Evolutionary conservation across 768 basidiomycete genomes (phyloP).

Genomic region (Boletus reticuloceps): DNA sequence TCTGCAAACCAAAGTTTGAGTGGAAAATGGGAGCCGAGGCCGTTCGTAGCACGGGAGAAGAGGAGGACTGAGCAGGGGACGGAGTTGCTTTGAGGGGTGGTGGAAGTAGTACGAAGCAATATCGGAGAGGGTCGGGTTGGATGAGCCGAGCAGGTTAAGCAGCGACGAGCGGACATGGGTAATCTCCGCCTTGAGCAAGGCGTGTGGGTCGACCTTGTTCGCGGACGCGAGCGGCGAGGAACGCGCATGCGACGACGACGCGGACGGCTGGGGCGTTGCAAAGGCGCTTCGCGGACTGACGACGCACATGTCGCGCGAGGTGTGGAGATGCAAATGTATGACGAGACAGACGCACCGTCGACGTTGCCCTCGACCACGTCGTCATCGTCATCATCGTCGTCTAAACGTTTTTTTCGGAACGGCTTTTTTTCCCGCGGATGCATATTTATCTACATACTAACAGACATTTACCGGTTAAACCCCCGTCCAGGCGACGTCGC

Average conservation of each 20-base stretch:
- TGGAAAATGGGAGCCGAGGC: conserved; percentile 65
- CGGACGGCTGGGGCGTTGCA: conserved; percentile 26
- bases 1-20: conserved; percentile 62
- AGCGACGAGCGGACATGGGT: conserved; percentile 67
- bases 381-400: conserved; percentile 20
- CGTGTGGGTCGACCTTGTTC: conserved; percentile 55
- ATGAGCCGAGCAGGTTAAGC: conserved; percentile 77
- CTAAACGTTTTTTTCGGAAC: not conserved
- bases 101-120: conserved; percentile 93
- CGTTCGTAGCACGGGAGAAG: conserved; percentile 91
- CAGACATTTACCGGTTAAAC: conserved; percentile 1
- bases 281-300: conserved; percentile 41
- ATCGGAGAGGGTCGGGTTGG: conserved; percentile 83
- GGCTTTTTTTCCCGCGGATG: conserved; percentile 26
- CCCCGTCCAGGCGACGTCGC: conserved; percentile 30
- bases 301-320: conserved; percentile 28
- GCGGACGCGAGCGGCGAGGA: conserved; percentile 18
- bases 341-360: conserved; percentile 16
- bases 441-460: not conserved
- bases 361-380: conserved; percentile 16
- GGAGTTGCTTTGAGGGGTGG: conserved; percentile 85
- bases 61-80: conserved; percentile 88
- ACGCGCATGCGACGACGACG: conserved; percentile 9
- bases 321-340: not conserved
- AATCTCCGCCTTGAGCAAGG: conserved; percentile 72